Evolutionary conservation across 2,329 filamentous ascomycete species (phyloP).

Genomic region (Trichoderma sp.): DNA sequence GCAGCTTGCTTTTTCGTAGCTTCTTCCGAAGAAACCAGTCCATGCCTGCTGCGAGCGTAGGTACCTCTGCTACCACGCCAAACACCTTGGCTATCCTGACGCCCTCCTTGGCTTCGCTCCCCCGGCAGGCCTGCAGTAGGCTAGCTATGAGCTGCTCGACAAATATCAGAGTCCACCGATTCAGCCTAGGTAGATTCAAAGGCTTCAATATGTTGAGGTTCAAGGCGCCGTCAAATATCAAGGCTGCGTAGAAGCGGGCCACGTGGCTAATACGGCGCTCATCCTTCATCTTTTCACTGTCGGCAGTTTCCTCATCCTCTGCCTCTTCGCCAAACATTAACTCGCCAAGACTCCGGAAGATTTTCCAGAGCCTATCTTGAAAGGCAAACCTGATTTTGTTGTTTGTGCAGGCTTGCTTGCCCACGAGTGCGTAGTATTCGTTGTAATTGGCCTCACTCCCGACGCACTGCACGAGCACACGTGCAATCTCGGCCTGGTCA

Average conservation of each 20-base stretch:
- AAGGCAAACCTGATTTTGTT: slow-evolving; percentile 79
- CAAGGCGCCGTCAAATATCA: slow-evolving; percentile 50
- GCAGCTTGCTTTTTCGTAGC: slow-evolving; percentile 64
- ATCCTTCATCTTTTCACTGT: slow-evolving; percentile 49
- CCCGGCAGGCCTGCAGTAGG: slow-evolving; percentile 64
- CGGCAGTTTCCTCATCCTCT: slow-evolving; percentile 53
- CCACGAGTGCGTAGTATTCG: slow-evolving; percentile 88
- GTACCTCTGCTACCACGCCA: slow-evolving; percentile 60
- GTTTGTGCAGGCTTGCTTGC: slow-evolving; percentile 73
- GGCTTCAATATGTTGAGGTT: slow-evolving; percentile 59
- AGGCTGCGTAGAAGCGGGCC: slow-evolving; percentile 55
- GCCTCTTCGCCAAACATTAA: slow-evolving; percentile 66
- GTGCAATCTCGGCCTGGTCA: slow-evolving; percentile 83
- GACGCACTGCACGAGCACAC: slow-evolving; percentile 83
- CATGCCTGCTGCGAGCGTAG: slow-evolving; percentile 70
- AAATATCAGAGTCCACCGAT: slow-evolving; percentile 74
- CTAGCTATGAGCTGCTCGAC: slow-evolving; percentile 79
- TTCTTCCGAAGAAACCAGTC: slow-evolving; percentile 79
- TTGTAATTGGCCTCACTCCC: slow-evolving; percentile 85
- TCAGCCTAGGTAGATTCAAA: slow-evolving; percentile 77
- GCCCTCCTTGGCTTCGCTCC: slow-evolving; percentile 52
- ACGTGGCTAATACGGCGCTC: slow-evolving; percentile 53
- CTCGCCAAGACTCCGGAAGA: slow-evolving; percentile 86
- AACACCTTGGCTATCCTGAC: slow-evolving; percentile 67
- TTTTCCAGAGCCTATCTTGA: slow-evolving; percentile 81